Base-by-base conservation (phyloP, 1,139 yeast genomes). In the Pichia sp. region DNA sequence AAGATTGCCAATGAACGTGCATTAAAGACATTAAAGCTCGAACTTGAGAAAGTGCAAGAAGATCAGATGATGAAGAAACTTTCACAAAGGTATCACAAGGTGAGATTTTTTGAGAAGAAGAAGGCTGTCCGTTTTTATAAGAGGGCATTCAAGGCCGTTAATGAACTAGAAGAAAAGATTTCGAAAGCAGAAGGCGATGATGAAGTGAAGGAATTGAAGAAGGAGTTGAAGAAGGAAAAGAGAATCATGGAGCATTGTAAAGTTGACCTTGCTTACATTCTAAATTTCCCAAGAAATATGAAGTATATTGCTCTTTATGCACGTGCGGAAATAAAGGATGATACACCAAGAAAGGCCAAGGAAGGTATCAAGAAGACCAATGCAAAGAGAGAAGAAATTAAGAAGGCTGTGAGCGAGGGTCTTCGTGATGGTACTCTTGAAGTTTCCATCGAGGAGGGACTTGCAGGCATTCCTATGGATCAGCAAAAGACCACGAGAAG, bases 81-180 rank as follows among this genome's bases (percentile, higher is more conserved):
- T 31, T 76, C 86, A n/a, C 72, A 78, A 48, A 84, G 80, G 59
- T 91, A 93, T 58, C 96, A 86, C 54, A 88, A 87, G 93, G 91
- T 91, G 33, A 70, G 93, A 47, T 91, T 93, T 54, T 85, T 91
- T 46, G 98, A 91, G 58, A 73, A 72, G 51, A 86, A 88, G 63
- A 93, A 91, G 69, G 94, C 97, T 1, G 52, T 73, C 22, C 69
- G 96, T 51, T 74, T 68, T 45, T 74, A 86, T 51, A 81, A 80
- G 45, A 78, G 78, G 47, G 76, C 79, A 2, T 63, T 64, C 42
- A 79, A 74, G 40, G 63, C 63, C 19, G 54, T 66, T 34, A 69
- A 63, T 22, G 66, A 61, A 25, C 60, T 67, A 13, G 53, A 62
- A 34, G 29, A 37, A 16, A 22, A 39, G n/a, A 40, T 38, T 13